Percentiles rank a stretch among this genome's conserved stretches.
Evolutionary conservation across 169 alveolate genomes (phyloP).

Genomic region (Cryptosporidium parvum): DNA sequence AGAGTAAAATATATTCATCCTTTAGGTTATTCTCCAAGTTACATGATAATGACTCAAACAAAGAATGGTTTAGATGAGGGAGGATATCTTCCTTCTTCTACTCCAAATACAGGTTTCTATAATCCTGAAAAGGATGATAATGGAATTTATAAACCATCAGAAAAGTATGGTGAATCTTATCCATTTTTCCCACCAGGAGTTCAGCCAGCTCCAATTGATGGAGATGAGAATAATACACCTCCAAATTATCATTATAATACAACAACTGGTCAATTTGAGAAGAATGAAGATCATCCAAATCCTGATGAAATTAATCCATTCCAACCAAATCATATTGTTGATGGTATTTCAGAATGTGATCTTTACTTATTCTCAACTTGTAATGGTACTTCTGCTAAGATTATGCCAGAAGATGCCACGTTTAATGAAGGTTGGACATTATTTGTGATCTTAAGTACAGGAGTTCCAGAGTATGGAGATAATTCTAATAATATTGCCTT

Average conservation of each 20-base stretch:
- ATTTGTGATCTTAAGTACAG: slow-evolving; percentile 45
- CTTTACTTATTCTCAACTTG: slow-evolving; percentile 20
- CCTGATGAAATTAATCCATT: slow-evolving; percentile 9
- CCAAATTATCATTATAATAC: slow-evolving; percentile 11
- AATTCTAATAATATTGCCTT: not conserved
- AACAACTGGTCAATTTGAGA: slow-evolving; percentile 69
- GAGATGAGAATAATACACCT: slow-evolving; percentile 11
- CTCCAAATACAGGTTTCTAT: slow-evolving; percentile 13
- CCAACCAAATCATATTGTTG: slow-evolving; percentile 32
- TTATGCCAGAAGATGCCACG: slow-evolving; percentile 25
- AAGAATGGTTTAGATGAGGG: not conserved
- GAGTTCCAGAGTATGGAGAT: slow-evolving; percentile 9
- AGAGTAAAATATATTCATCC: slow-evolving; percentile 6
- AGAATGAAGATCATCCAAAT: not conserved
- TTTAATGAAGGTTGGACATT: slow-evolving; percentile 36
- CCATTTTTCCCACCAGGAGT: slow-evolving; percentile 38
- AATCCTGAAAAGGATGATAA: not conserved
- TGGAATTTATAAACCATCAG: slow-evolving; percentile 14
- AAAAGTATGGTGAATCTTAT: slow-evolving; percentile 19
- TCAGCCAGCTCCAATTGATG: slow-evolving; percentile 41
- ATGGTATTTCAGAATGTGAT: slow-evolving; percentile 26
- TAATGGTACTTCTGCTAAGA: slow-evolving; percentile 52
- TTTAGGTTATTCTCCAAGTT: slow-evolving; percentile 38
- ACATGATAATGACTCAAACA: not conserved
- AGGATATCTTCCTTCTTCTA: slow-evolving; percentile 23